Base-by-base conservation (phyloP, 768 basidiomycete genomes). In the Lactarius sanguifluus region DNA sequence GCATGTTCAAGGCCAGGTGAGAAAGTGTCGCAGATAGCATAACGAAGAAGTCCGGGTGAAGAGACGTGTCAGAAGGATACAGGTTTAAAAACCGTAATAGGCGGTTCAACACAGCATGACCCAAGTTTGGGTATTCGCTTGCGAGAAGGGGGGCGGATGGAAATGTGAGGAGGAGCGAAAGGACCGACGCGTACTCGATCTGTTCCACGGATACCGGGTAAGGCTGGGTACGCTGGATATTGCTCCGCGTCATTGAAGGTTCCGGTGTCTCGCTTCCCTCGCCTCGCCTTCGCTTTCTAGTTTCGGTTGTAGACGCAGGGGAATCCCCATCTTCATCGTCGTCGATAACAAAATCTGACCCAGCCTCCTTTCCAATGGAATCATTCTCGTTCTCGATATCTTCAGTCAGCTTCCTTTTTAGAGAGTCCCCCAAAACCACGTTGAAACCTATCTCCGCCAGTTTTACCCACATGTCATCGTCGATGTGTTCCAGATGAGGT, bases 401-500 rank as follows among this genome's bases (percentile, higher is more conserved):
- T 57, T 78, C 79, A n/a, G 75, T 72, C 55, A 78, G 71, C 13
- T 34, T 65, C 73, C 59, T 76, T 75, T 36, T 82, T 61, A 77
- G 82, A 67, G 75, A 73, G 71, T 91, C 88, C 13, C 83, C 86
- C 5, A 98, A 77, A 28, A 95, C 79, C 5, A 88, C 84, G 70
- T 93, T 92, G 79, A 96, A 94, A 45, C 83, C 84, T 47, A 92
- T 77, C 70, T 86, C 84, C 41, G 90, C 82, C 54, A 94, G 75
- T 40, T 77, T 78, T 34, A 87, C 75, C 96, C 96, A 98, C 38
- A 70, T 77, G 1, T 79, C 77, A 41, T 82, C 78, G 12, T 85
- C 85, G 60, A 96, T 72, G 71, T 89, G 86, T 54, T 96, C 90
- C 63, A 96, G 79, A 76, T 98, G 95, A 3, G 93, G 88, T 3